Base-by-base conservation (phyloP, 2,329 filamentous ascomycete genomes). In the Didymella pomorum region DNA sequence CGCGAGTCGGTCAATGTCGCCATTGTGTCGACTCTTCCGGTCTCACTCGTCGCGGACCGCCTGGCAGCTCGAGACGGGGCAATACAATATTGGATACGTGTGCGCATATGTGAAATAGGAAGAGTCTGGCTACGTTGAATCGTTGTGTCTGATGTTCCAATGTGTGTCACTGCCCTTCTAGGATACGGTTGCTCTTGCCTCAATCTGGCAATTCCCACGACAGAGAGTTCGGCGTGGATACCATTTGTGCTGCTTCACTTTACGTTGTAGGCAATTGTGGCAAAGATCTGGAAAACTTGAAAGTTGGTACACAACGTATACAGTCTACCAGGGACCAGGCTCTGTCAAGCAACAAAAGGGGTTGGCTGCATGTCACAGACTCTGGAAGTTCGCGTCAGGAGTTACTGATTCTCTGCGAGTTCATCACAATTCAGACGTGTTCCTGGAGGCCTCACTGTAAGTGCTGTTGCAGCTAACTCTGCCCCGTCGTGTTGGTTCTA, bases 1-100 rank as follows among this genome's bases (percentile, higher is more conserved):
- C 37, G 25, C 35, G 35, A 42, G 12, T 48, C 44, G 52, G 43
- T 48, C 44, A 35, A 54, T 42, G 11, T 54, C 52, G 44, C 52
- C 44, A 46, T 39, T 14, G 10, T 46, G 31, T 28, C 28, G 29
- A 47, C 28, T 35, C 33, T 6, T 26, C 21, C 6, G 26, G 18
- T 14, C 45, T 49, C 14, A 39, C 46, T 49, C 46, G 31, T 20
- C 10, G 12, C 46, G 10, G 33, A 26, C 16, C 16, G 14, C 31
- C 31, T 35, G 11, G 21, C 21, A 44, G 20, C 28, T 52, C 41
- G 21, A 25, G 20, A 16, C 39, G 31, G 21, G 41, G 41, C 31
- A n/a, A 25, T 5, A 25, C 14, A 26, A 20, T 14, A n/a, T 37
- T 26, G 45, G 23, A 14, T 21, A 35, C 31, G 45, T 10, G 37